phyloP scores from a whole-genome alignment of 1,284 basidiomycete species.

The Ceratobasidium sp. region DNA sequence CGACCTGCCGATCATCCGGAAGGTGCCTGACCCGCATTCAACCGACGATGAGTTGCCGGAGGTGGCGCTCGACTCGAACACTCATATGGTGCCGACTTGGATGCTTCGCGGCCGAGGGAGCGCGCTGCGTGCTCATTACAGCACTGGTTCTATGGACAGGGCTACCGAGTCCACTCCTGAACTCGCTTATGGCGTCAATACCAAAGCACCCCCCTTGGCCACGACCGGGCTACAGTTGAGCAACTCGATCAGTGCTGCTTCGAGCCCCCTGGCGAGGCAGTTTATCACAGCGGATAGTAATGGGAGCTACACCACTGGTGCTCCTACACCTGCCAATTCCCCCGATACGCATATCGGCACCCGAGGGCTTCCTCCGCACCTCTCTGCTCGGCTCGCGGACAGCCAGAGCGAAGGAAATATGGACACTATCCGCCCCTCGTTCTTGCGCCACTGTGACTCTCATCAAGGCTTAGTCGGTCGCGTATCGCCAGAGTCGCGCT shows the following conservation, averaged over 20 bases:
- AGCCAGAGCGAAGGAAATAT: conserved; percentile 28
- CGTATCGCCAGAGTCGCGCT: conserved; percentile 50
- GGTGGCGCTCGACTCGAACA: conserved; percentile 91
- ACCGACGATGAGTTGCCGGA: conserved; percentile 77
- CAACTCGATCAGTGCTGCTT: conserved; percentile 18
- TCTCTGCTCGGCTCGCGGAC: conserved; percentile 18
- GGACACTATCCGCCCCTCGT: conserved; percentile 41
- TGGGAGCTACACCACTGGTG: not conserved
- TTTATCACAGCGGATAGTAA: conserved; percentile 9
- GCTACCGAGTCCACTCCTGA: conserved; percentile 41
- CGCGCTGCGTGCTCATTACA: conserved; percentile 42
- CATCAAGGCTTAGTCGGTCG: conserved; percentile 44
- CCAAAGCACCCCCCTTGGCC: conserved; percentile 18
- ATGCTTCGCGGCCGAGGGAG: conserved; percentile 70
- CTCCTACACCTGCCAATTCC: conserved; percentile 42
- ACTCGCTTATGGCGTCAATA: conserved; percentile 12
- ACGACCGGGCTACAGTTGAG: conserved; percentile 27
- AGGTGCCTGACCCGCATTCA: conserved; percentile 16
- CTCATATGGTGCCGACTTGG: conserved; percentile 97
- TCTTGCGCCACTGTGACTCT: conserved; percentile 33
- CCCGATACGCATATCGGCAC: conserved; percentile 34
- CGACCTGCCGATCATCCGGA: conserved; percentile 30
- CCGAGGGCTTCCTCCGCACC: conserved; percentile 24
- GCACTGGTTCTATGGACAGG: conserved; percentile 30
- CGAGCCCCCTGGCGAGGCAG: conserved; percentile 43